phyloP scores from a whole-genome alignment of 352 stramenopile genomes.

The Phytophthora constricta region DNA sequence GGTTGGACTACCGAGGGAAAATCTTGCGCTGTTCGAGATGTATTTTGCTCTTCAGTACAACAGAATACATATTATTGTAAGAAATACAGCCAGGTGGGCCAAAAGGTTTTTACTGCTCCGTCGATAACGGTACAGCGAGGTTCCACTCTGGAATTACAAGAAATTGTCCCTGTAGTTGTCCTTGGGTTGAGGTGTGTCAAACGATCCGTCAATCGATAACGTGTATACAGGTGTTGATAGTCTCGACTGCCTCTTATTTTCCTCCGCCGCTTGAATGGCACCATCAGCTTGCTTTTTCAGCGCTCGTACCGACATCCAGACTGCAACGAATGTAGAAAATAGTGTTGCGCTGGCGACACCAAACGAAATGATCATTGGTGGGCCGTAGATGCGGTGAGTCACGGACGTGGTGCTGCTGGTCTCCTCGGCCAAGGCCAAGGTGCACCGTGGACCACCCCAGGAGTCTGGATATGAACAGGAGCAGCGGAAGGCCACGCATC shows the following conservation, averaged over 20 bases:
- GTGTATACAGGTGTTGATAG: slow-evolving; percentile 19
- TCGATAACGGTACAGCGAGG: not conserved
- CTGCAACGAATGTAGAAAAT: slow-evolving; percentile 32
- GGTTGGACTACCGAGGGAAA: no score
- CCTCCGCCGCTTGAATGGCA: slow-evolving; percentile 24
- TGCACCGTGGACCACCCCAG: slow-evolving; percentile 31
- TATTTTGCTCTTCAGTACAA: no score
- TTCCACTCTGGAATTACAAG: slow-evolving; percentile 19
- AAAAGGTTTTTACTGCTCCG: not conserved
- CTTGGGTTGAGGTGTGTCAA: slow-evolving; percentile 28
- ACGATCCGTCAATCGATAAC: slow-evolving; percentile 26
- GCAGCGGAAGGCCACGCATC: slow-evolving; percentile 22
- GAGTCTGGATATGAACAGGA: slow-evolving; percentile 10
- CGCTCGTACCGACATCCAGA: slow-evolving; percentile 26
- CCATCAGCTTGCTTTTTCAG: slow-evolving; percentile 29
- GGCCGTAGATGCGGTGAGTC: slow-evolving; percentile 10
- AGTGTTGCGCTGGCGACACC: slow-evolving; percentile 18
- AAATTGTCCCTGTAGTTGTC: slow-evolving; percentile 55
- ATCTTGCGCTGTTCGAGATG: no score
- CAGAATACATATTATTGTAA: no score
- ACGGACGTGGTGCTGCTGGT: not conserved
- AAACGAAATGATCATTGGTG: slow-evolving; percentile 5
- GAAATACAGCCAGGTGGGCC: not conserved
- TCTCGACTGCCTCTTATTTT: slow-evolving; percentile 21
- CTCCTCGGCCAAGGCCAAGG: not conserved